Evolutionary conservation across 768 basidiomycete species (phyloP).

Genomic region (Krasilnikovozyma curviuscula): DNA sequence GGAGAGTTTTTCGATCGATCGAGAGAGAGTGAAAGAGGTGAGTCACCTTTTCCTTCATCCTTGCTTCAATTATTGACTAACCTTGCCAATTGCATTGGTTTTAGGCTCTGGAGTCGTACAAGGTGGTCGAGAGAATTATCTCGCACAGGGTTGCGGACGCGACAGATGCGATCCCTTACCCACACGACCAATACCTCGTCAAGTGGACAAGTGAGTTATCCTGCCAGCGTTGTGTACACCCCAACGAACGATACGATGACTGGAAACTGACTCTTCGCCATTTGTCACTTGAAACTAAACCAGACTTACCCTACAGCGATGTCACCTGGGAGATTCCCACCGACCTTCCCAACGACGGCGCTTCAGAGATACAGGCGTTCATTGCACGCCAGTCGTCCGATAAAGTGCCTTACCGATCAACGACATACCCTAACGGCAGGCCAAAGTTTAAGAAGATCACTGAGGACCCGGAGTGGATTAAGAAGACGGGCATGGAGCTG

Average conservation of each 20-base stretch:
- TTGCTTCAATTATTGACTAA: background rate
- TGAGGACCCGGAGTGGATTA: constrained; percentile 73
- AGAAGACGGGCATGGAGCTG: constrained; percentile 53
- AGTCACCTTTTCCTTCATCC: background rate
- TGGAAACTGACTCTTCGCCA: background rate
- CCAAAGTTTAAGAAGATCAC: constrained; percentile 65
- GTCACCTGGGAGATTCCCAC: constrained; percentile 71
- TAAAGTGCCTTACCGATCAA: constrained; percentile 71
- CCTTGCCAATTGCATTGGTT: too few species aligned
- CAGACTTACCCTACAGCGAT: constrained; percentile 64
- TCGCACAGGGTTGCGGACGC: constrained; percentile 41
- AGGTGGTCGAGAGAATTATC: constrained; percentile 78
- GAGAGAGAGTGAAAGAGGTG: constrained; percentile 77
- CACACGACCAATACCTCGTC: constrained; percentile 49
- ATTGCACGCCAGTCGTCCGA: constrained; percentile 53
- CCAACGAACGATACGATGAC: background rate
- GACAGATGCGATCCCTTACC: constrained; percentile 15
- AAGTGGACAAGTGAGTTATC: constrained; percentile 60
- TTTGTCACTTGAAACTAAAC: background rate
- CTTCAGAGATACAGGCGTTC: constrained; percentile 60
- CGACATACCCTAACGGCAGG: constrained; percentile 45
- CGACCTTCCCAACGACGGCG: constrained; percentile 34
- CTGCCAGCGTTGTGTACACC: too few species aligned
- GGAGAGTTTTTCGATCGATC: constrained; percentile 72
- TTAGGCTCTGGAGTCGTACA: constrained; percentile 50